Evolutionary conservation across 2,329 filamentous ascomycete species (phyloP).

Genomic region (Hypoxylon sp.): DNA sequence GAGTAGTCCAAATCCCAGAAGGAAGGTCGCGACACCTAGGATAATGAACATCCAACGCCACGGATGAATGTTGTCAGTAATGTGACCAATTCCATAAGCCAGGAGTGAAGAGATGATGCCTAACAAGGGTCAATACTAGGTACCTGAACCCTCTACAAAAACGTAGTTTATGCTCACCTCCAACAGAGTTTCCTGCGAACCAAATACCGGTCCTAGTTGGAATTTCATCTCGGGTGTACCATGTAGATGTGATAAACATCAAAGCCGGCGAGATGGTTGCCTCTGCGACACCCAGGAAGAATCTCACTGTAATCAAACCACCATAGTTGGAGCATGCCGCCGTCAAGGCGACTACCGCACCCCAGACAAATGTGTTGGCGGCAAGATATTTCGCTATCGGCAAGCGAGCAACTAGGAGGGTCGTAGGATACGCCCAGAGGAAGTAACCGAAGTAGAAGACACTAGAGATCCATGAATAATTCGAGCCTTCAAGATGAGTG

Average conservation of each 20-base stretch:
- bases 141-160: too few relatives aligned
- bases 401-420: slow-evolving; percentile 61
- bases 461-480: slow-evolving; percentile 62
- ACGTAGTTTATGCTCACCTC: slow-evolving; percentile 47
- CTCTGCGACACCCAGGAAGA: slow-evolving; percentile 68
- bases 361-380: slow-evolving; percentile 65
- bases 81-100: slow-evolving; percentile 69
- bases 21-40: slow-evolving; percentile 64
- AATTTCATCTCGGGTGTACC: slow-evolving; percentile 70
- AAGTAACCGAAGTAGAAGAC: slow-evolving; percentile 66
- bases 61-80: slow-evolving; percentile 60
- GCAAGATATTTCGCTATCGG: slow-evolving; percentile 63
- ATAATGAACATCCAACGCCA: slow-evolving; percentile 73
- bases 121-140: background rate
- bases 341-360: slow-evolving; percentile 60
- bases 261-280: slow-evolving; percentile 67
- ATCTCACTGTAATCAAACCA: slow-evolving; percentile 64
- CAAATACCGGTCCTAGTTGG: slow-evolving; percentile 67
- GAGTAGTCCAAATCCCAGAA: slow-evolving; percentile 64
- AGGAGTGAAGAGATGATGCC: slow-evolving; percentile 62
- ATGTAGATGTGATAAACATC: slow-evolving; percentile 68
- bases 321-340: slow-evolving; percentile 63
- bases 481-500: slow-evolving; percentile 57
- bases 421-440: slow-evolving; percentile 64
- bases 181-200: slow-evolving; percentile 66